Evolutionary conservation across 345 rosid genomes (phyloP).

Genomic region (Eucalyptus urophylla): DNA sequence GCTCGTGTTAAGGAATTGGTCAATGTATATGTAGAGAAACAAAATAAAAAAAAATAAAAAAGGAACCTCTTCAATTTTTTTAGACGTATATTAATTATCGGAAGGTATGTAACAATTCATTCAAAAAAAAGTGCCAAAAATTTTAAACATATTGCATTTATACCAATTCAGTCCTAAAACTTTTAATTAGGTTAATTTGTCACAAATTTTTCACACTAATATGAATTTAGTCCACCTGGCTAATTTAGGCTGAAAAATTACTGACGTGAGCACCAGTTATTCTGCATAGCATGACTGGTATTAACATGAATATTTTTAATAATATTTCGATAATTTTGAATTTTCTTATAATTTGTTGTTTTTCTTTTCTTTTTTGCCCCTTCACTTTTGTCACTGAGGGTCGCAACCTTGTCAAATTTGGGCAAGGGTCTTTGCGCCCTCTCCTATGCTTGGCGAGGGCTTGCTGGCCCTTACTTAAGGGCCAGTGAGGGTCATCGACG

Average conservation of each 20-base stretch:
- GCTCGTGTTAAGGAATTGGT: neutral
- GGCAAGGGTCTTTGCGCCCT: neutral
- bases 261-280: accelerated
- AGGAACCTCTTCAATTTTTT: neutral
- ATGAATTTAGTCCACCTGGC: neutral
- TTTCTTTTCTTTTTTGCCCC: too few species aligned
- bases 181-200: too few species aligned
- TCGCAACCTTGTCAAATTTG: too few species aligned
- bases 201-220: neutral
- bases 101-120: neutral
- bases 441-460: neutral
- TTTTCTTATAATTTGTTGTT: too few species aligned
- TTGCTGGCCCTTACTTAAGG: neutral
- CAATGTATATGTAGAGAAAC: neutral
- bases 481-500: accelerated
- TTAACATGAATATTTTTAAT: neutral
- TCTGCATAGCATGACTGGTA: accelerated
- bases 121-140: neutral
- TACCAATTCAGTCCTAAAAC: too few species aligned
- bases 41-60: neutral
- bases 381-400: neutral
- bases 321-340: too few species aligned
- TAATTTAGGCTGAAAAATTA: too few species aligned
- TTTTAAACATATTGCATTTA: too few species aligned
- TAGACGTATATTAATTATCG: neutral